Evolutionary conservation across 140 eudicot genomes (phyloP).

Genomic region (Flaveria floridana): DNA sequence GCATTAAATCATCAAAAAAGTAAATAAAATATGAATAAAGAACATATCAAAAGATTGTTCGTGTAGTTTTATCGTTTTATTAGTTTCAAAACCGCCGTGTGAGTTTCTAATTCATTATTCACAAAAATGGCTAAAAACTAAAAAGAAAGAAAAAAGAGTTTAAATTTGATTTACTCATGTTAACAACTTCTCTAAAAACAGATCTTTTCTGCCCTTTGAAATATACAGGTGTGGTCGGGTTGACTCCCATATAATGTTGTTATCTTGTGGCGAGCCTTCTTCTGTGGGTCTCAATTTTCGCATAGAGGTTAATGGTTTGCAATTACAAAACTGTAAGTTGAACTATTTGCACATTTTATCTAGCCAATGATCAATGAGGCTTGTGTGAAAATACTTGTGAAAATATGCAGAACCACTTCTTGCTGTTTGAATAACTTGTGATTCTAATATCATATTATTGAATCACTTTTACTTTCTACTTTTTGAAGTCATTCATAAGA

Average conservation of each 20-base stretch:
- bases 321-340: constrained; percentile 27
- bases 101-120: not conserved
- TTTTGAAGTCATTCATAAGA: constrained; percentile 4
- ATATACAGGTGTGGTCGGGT: constrained; percentile 67
- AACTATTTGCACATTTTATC: constrained; percentile 30
- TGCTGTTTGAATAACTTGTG: constrained; percentile 20
- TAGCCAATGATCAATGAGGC: constrained; percentile 31
- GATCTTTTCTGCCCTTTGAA: not conserved
- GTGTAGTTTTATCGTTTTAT: not conserved
- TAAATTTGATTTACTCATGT: not conserved
- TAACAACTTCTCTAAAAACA: not conserved
- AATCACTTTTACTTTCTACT: not conserved
- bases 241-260: constrained; percentile 56
- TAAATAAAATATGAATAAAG: not conserved
- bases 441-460: constrained; percentile 10
- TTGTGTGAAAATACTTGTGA: constrained; percentile 27
- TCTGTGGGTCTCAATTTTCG: constrained; percentile 4
- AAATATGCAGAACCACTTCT: constrained; percentile 25
- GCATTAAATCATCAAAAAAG: not conserved
- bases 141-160: not conserved
- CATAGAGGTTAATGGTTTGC: constrained; percentile 37
- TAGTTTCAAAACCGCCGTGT: not conserved
- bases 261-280: constrained; percentile 15
- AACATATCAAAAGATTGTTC: not conserved
- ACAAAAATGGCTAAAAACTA: not conserved